Evolutionary conservation across 345 rosid species (phyloP).

Genomic region (Corymbia maculata): DNA sequence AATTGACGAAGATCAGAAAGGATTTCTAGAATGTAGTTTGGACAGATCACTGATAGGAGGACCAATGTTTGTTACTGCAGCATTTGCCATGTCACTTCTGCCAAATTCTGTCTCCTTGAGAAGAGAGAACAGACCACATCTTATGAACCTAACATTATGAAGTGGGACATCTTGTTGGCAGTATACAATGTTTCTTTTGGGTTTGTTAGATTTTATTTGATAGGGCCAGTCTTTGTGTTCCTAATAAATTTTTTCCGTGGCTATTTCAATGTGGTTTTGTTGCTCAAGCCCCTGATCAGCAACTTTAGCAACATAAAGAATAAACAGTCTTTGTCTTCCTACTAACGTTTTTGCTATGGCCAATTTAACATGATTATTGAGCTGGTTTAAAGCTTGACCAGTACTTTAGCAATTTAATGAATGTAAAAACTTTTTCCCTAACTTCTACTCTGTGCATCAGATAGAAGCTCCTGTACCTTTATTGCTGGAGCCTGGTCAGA

Average conservation of each 20-base stretch:
- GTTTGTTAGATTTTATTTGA: neutral
- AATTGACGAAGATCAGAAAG: neutral
- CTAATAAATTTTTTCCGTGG: neutral
- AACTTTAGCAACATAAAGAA: neutral
- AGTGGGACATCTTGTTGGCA: neutral
- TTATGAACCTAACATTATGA: neutral
- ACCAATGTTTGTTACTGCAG: neutral
- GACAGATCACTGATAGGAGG: neutral
- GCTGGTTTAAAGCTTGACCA: neutral
- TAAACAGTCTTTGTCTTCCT: neutral
- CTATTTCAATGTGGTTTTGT: neutral
- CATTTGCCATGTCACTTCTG: neutral
- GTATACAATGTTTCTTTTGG: neutral
- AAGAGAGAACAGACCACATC: neutral
- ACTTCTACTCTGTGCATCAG: conserved; percentile 33
- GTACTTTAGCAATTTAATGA: neutral
- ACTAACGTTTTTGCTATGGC: neutral
- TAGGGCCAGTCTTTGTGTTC: neutral
- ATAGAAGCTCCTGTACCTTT: conserved; percentile 34
- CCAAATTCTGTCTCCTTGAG: neutral
- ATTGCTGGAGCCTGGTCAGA: conserved; percentile 83
- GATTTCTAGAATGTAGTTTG: neutral
- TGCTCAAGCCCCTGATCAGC: neutral
- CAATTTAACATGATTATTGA: neutral
- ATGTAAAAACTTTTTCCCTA: neutral